Conservation (phyloP, 257 asterid species). For the Solanum arcanum region DNA sequence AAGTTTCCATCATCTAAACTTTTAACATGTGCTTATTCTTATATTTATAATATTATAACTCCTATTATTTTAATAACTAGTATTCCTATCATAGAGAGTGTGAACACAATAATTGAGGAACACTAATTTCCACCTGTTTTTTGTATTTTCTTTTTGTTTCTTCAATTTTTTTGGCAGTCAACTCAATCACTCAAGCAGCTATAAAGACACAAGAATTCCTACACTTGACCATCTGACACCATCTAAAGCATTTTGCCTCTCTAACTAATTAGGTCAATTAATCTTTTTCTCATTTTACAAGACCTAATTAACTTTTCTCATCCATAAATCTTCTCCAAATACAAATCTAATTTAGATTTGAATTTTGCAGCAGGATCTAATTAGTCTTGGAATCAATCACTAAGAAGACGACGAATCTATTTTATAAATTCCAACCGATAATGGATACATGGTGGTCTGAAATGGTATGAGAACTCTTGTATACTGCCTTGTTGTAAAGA, state of each 20-base stretch:
- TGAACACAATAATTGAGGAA: not conserved
- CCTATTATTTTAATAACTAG: not conserved
- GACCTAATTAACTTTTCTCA: not conserved
- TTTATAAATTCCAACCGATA: not conserved
- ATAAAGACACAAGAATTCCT: not conserved
- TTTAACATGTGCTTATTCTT: not conserved
- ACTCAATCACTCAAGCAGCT: not conserved
- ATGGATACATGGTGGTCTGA: slow-evolving; percentile 11
- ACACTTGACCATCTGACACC: not conserved
- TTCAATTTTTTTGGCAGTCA: not conserved
- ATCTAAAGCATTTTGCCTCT: not conserved
- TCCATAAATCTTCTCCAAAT: not conserved
- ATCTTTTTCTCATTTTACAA: not conserved
- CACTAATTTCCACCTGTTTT: not conserved
- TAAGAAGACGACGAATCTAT: not conserved
- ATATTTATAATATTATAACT: not conserved
- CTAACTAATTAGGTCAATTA: not conserved
- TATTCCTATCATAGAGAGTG: not conserved
- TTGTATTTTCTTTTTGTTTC: not conserved
- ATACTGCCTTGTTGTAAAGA: not conserved
- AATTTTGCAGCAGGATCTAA: not conserved
- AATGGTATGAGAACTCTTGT: not conserved
- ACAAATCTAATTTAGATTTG: not conserved
- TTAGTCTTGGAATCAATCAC: not conserved
- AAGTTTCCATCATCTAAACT: not conserved